A percentile compares a stretch with the other conserved stretches of the same genome.
Evolutionary conservation across 2,329 filamentous ascomycete species (phyloP).

Genomic region (Colletotrichum paranaense): DNA sequence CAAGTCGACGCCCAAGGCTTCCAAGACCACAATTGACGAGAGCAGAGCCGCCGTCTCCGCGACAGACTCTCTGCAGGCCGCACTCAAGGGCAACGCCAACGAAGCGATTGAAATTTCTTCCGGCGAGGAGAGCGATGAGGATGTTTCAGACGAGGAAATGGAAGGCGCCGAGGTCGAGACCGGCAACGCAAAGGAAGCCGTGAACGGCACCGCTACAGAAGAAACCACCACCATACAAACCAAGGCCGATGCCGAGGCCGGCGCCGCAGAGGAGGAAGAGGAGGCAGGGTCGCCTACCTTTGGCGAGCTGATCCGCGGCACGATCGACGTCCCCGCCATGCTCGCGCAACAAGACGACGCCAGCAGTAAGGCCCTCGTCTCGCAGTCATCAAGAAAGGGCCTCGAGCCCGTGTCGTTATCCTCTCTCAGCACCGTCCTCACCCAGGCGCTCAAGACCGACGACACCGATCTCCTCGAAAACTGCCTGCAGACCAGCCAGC

Average conservation of each 20-base stretch:
- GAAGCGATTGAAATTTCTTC: slow-evolving; percentile 69
- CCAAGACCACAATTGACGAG: slow-evolving; percentile 67
- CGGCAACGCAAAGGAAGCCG: slow-evolving; percentile 24
- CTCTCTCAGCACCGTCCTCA: slow-evolving; percentile 91
- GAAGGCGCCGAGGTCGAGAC: slow-evolving; percentile 40
- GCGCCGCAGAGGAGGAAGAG: slow-evolving; percentile 53
- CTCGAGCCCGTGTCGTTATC: slow-evolving; percentile 76
- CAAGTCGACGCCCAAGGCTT: slow-evolving; percentile 63
- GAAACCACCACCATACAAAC: slow-evolving; percentile 42
- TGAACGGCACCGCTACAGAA: slow-evolving; percentile 41
- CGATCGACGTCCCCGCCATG: slow-evolving; percentile 79
- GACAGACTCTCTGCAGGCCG: slow-evolving; percentile 51
- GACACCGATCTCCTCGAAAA: slow-evolving; percentile 91
- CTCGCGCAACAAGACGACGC: slow-evolving; percentile 54
- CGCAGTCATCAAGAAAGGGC: slow-evolving; percentile 56
- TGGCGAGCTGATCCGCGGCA: slow-evolving; percentile 83
- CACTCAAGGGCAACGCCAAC: slow-evolving; percentile 41
- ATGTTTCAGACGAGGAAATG: slow-evolving; percentile 56
- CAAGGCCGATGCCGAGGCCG: slow-evolving; percentile 42
- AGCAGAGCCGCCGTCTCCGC: slow-evolving; percentile 65
- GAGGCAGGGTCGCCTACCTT: slow-evolving; percentile 74
- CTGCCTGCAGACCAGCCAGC: slow-evolving; percentile 85
- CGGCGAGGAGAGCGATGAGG: slow-evolving; percentile 61
- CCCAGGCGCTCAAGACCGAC: slow-evolving; percentile 92
- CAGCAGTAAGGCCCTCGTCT: slow-evolving; percentile 45